Evolutionary conservation across 2,329 filamentous ascomycete genomes (phyloP).

Genomic region (Aspergillus sp.): DNA sequence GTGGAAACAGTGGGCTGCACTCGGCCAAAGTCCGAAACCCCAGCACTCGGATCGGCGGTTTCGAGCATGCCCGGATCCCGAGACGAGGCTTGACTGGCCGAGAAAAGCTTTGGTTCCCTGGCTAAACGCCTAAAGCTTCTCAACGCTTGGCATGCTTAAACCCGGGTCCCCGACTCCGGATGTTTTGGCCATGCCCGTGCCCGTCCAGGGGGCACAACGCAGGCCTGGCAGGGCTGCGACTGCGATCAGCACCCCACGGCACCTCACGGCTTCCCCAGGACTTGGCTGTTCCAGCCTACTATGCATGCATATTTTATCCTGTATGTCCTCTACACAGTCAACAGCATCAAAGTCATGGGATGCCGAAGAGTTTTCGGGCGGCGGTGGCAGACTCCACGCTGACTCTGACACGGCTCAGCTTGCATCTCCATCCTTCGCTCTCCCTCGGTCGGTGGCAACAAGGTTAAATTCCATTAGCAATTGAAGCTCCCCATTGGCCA

Average conservation of each 20-base stretch:
- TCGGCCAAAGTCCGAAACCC: not conserved
- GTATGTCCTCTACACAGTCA: too few relatives aligned
- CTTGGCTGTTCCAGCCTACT: too few relatives aligned
- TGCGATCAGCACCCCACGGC: too few relatives aligned
- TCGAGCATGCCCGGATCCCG: not conserved
- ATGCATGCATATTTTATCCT: too few relatives aligned
- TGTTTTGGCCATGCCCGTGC: not conserved
- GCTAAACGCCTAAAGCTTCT: not conserved
- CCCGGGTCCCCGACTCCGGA: not conserved
- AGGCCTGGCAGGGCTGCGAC: too few relatives aligned
- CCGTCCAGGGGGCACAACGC: not conserved
- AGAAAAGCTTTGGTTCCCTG: not conserved
- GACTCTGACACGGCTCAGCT: too few relatives aligned
- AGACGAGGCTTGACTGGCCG: constrained; percentile 1
- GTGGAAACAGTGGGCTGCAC: not conserved
- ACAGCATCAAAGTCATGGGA: too few relatives aligned
- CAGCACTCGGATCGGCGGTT: constrained; percentile 1
- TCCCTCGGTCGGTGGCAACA: not conserved
- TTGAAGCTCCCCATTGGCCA: not conserved
- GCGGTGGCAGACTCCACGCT: not conserved
- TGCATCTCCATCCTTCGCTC: too few relatives aligned
- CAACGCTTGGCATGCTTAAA: too few relatives aligned
- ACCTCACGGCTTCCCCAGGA: too few relatives aligned
- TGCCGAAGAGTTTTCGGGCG: not conserved
- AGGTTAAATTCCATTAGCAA: not conserved